Conservation (phyloP, 2,329 filamentous ascomycete genomes). For the Coleophoma eucalyptorum region DNA sequence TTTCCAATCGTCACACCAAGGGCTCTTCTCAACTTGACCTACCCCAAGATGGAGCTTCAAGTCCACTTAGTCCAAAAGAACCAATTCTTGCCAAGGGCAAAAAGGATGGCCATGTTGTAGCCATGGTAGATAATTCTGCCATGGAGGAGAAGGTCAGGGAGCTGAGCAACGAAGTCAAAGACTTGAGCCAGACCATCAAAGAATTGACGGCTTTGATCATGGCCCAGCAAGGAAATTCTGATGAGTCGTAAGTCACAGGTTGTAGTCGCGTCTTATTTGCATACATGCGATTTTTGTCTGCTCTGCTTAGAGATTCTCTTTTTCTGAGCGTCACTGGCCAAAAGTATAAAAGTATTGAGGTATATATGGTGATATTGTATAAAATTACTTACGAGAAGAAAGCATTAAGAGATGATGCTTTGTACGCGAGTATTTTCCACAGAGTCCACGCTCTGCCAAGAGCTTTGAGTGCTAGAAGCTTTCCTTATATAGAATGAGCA, state of each 20-base stretch:
- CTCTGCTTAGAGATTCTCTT: too few relatives aligned
- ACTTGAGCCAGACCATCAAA: conserved; percentile 55
- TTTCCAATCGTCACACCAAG: conserved; percentile 14
- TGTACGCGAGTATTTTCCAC: too few relatives aligned
- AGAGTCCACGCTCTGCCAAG: too few relatives aligned
- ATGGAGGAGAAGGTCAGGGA: conserved; percentile 50
- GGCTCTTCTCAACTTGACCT: conserved; percentile 12
- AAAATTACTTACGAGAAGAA: too few relatives aligned
- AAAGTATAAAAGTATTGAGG: too few relatives aligned
- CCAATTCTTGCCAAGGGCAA: conserved; percentile 7
- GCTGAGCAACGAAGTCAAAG: conserved; percentile 52
- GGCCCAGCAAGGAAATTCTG: conserved; percentile 48
- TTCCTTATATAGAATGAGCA: too few relatives aligned
- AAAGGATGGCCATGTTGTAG: conserved; percentile 6
- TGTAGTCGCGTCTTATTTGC: too few relatives aligned
- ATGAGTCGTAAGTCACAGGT: conserved; percentile 36
- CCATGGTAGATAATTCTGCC: conserved; percentile 9
- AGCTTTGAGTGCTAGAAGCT: too few relatives aligned
- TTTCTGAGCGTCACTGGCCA: too few relatives aligned
- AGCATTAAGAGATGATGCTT: too few relatives aligned
- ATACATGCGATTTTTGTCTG: too few relatives aligned
- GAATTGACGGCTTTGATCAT: conserved; percentile 50
- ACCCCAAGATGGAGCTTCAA: conserved; percentile 6
- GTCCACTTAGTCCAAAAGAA: conserved; percentile 3
- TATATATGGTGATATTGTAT: too few relatives aligned